phyloP scores from a whole-genome alignment of 345 rosid genomes.

The Heritiera littoralis region DNA sequence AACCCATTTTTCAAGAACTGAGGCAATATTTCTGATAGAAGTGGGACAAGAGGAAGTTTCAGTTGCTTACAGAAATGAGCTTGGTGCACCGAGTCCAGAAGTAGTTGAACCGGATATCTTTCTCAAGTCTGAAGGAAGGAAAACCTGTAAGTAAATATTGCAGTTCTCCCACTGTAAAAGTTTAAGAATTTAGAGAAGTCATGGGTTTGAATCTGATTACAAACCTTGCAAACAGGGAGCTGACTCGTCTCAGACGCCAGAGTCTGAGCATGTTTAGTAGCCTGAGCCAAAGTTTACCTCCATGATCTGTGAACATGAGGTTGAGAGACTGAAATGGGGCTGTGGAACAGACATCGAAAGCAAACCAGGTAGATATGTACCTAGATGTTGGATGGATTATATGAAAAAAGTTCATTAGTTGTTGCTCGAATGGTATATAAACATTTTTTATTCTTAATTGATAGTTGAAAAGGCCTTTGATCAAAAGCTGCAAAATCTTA shows the following conservation, averaged over 20 bases:
- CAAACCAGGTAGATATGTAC: conserved; percentile 92
- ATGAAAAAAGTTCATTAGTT: conserved; percentile 24
- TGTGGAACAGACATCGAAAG: conserved; percentile 90
- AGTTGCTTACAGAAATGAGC: conserved; percentile 69
- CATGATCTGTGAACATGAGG: conserved; percentile 59
- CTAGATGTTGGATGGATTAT: conserved; percentile 47
- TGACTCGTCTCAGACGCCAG: conserved; percentile 97
- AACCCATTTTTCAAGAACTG: conserved; percentile 10
- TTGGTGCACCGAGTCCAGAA: conserved; percentile 97
- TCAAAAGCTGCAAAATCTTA: conserved; percentile 15
- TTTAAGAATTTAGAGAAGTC: neutral
- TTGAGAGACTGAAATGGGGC: conserved; percentile 80
- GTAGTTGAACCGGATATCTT: conserved; percentile 96
- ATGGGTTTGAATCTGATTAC: conserved; percentile 21
- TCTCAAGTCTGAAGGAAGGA: conserved; percentile 78
- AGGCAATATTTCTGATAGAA: conserved; percentile 12
- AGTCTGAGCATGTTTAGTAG: conserved; percentile 90
- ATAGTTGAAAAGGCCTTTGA: conserved; percentile 29
- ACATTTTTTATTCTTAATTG: neutral
- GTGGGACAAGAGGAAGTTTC: conserved; percentile 20
- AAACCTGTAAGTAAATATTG: conserved; percentile 28
- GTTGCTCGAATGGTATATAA: conserved; percentile 15
- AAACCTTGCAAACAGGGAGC: conserved; percentile 92
- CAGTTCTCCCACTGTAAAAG: conserved; percentile 16
- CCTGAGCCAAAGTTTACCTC: conserved; percentile 65